These are phyloP conservation scores for Chlamydomonas incerta DNA, from an alignment of 139 green algal genomes.

Conservation along the genomic window DNA sequence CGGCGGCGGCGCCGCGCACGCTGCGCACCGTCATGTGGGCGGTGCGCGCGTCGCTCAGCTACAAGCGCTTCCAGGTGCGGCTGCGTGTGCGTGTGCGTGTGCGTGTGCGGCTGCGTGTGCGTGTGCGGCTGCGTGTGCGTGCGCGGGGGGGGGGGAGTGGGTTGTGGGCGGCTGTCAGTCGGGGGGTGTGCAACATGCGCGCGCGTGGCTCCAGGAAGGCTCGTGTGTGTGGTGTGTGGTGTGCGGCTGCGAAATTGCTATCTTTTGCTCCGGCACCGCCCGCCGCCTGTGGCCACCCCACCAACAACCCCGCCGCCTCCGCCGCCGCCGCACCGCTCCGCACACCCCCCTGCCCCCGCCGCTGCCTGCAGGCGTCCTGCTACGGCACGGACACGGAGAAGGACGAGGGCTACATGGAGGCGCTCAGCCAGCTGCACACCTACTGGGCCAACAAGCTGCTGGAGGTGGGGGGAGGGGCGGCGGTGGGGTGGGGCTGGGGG, in stretches of 20 bases:
- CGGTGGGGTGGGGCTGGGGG: no score
- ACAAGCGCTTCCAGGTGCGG: constrained; percentile 51
- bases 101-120: neutral
- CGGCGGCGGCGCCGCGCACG: constrained; percentile 46
- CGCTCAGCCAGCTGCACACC: constrained; percentile 47
- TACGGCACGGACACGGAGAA: constrained; percentile 19
- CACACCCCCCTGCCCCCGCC: neutral
- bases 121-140: neutral
- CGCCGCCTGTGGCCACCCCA: no score
- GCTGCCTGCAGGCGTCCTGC: constrained; percentile 4
- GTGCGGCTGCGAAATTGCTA: no score
- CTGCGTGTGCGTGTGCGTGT: neutral
- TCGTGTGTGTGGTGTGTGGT: no score
- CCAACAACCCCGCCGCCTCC: no score
- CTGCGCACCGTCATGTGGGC: constrained; percentile 54
- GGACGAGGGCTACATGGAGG: constrained; percentile 38
- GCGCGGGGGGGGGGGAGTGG: no score
- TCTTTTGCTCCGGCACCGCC: no score
- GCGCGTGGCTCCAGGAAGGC: no score
- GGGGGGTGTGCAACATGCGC: no score
- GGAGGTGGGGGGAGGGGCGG: constrained; percentile 33
- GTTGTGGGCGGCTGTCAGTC: no score
- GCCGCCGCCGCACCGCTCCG: no score
- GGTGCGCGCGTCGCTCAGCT: constrained; percentile 36
- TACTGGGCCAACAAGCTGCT: constrained; percentile 52